Conservation (phyloP, 2,329 filamentous ascomycete species). For the Pseudogymnoascus sp. region DNA sequence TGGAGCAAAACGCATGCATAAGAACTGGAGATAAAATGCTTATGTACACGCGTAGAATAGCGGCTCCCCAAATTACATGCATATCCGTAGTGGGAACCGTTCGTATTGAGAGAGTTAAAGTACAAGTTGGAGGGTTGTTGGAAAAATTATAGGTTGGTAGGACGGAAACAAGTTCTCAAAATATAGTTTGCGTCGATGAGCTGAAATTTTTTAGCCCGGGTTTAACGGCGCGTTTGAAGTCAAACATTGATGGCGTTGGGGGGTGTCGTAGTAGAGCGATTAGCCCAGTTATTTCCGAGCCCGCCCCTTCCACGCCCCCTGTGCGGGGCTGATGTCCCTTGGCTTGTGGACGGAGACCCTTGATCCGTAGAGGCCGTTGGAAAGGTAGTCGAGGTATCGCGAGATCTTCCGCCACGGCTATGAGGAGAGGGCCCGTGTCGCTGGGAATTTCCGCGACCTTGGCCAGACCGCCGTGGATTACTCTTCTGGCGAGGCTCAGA, state of each 20-base stretch:
- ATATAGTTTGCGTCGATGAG: constrained; percentile 6
- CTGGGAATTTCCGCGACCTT: constrained; percentile 19
- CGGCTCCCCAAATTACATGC: constrained; percentile 9
- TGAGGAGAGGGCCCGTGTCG: constrained; percentile 23
- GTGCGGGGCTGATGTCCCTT: constrained; percentile 16
- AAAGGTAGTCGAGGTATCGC: constrained; percentile 23
- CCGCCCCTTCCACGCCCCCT: constrained; percentile 23
- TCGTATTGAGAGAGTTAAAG: constrained; percentile 6
- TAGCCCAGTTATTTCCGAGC: constrained; percentile 11
- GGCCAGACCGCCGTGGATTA: constrained; percentile 25
- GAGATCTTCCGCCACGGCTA: constrained; percentile 24
- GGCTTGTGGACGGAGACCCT: constrained; percentile 17
- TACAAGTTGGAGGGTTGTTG: constrained; percentile 6
- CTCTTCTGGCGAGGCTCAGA: constrained; percentile 23
- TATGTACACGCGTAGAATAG: constrained; percentile 7
- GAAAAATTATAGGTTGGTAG: constrained; percentile 6
- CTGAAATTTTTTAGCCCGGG: neutral
- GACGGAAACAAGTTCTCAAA: constrained; percentile 5
- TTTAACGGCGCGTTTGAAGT: constrained; percentile 6
- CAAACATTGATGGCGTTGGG: constrained; percentile 6
- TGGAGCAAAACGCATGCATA: constrained; percentile 8
- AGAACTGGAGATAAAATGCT: constrained; percentile 2
- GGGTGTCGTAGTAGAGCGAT: neutral
- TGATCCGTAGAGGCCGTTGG: constrained; percentile 22
- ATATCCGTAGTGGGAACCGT: constrained; percentile 3